Evolutionary conservation across 805 yeast genomes (phyloP), one percentile per base, ranked within the genome.

Genomic region (Candida hispaniensis): DNA sequence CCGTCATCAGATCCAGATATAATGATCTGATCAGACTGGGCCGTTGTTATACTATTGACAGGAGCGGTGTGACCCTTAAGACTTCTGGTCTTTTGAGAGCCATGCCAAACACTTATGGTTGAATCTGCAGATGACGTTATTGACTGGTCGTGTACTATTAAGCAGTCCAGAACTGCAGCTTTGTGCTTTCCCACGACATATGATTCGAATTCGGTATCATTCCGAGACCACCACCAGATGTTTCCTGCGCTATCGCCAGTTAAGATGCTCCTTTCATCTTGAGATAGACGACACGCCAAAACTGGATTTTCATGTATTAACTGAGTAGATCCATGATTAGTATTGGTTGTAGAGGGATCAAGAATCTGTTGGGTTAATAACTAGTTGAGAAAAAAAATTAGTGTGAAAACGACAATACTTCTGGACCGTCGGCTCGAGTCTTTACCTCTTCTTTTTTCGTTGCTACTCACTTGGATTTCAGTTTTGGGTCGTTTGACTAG

Each of bases 1-100:
- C 85, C 82, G 46, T 75, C 83, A 45, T 81, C 93, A 7, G 75
- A 64, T 4, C 71, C 81, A 21, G 80, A 67, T 2, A 69, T 64
- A 4, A 60, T 40, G 6, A 56, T 38, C 26, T 59, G 61, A 3
- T 49, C 58, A 6, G 47, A 49, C 14, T 57, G 52, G 38, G 44
- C 48, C 7, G 52, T 49, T 14, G 52, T 66, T 2, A 79, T 55
- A 42, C 75, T 68, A 47, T 80, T 79, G 2, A 79, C 71, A 5
- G 68, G 63, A 8, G 59, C 55, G 4, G 53, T 55, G 47, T 74
- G 79, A 2, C 69, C 72, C n/a, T 47, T 48, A 12, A 69, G 67
- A 30, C 72, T 76, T 26, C 77, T 58, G 9, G 68, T 42, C 41
- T 77, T 64, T 26, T 49, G 68, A 12, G 58, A 61, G 1, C 65